Base-by-base conservation (phyloP, 257 asterid genomes). In the Solanum appendiculatum region DNA sequence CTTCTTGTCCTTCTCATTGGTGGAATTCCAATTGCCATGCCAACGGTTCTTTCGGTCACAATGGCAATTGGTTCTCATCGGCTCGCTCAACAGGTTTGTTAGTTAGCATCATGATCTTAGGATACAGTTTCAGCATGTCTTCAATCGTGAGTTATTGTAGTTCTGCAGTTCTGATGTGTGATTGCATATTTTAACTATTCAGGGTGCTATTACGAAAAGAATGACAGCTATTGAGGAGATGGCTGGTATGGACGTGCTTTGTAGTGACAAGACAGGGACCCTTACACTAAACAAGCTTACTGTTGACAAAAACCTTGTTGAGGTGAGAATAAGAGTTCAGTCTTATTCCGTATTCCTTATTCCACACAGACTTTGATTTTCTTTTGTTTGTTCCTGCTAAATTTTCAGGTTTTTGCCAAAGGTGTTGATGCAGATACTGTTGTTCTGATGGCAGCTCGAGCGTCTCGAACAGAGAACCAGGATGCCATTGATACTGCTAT, bases 161-260 rank as follows among this genome's bases (percentile, higher is more conserved):
- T 72, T 48, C n/a, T n/a, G 40, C 25, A 33, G 72, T 86, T 83
- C 46, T 48, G 9, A 84, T 87, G 9, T 77, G 82, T 86, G 40
- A 85, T 18, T 25, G 77, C 78, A 77, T 77, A 39, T 39, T 33
- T 86, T 31, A 54, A 56, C 63, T 83, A 63, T 85, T 27, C 75
- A 96, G 98, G 99, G 99, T 87, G 99, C 99, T 91, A 97, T 97
- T 90, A 97, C 99, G 5, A 97, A 97, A 93, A 93, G 99, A 91
- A 95, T 97, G 98, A 95, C 98, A 31, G 99, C 99, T 83, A 97
- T 97, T 73, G 99, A 97, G 93, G 99, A 97, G 86, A 97, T 97
- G 99, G 99, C 99, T 21, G 99, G 99, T 88, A 97, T 97, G 99
- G 99, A 97, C 70, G 99, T 97, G 88, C 98, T 97, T 66, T 97